A percentile compares a stretch with the other conserved stretches of the same genome.
Evolutionary conservation across 352 stramenopile genomes (phyloP).

Genomic region (Pythium aquatile): DNA sequence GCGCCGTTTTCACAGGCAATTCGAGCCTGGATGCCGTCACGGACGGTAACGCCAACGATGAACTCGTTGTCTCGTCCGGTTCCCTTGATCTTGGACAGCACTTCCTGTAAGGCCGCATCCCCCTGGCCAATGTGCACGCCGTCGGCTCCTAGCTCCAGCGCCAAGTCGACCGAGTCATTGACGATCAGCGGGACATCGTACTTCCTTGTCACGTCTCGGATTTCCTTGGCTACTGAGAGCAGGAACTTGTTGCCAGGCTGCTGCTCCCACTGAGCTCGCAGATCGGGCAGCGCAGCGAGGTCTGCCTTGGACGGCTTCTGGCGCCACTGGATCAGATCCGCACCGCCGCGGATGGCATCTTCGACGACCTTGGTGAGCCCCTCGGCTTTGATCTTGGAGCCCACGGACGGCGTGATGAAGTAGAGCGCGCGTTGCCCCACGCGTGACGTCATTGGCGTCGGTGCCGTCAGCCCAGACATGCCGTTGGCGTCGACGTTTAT

Average conservation of each 20-base stretch:
- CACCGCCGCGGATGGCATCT: conserved; percentile 45
- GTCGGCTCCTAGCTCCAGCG: conserved; percentile 44
- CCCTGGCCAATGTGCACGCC: conserved; percentile 57
- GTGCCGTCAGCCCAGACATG: not conserved
- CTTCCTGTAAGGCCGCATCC: conserved; percentile 30
- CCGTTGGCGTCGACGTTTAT: not conserved
- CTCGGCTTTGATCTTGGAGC: conserved; percentile 22
- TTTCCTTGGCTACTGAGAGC: conserved; percentile 32
- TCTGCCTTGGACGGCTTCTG: conserved; percentile 45
- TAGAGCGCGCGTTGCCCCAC: conserved; percentile 39
- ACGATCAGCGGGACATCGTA: conserved; percentile 50
- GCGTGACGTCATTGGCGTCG: conserved; percentile 14
- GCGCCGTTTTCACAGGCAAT: conserved; percentile 42
- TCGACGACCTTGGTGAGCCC: conserved; percentile 39
- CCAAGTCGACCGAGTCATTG: conserved; percentile 53
- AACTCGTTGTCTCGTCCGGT: conserved; percentile 27
- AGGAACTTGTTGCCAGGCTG: conserved; percentile 31
- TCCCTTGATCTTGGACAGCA: conserved; percentile 6
- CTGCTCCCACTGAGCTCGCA: conserved; percentile 30
- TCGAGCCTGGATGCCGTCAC: conserved; percentile 39
- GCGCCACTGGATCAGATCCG: conserved; percentile 48
- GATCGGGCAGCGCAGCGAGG: conserved; percentile 25
- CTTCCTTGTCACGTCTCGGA: conserved; percentile 37
- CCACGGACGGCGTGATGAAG: conserved; percentile 60
- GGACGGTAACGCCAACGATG: conserved; percentile 54